Percentiles rank a stretch among this genome's conserved stretches.
Conservation (phyloP, 73 alveolate genomes). For the Paramecium primaurelia region DNA sequence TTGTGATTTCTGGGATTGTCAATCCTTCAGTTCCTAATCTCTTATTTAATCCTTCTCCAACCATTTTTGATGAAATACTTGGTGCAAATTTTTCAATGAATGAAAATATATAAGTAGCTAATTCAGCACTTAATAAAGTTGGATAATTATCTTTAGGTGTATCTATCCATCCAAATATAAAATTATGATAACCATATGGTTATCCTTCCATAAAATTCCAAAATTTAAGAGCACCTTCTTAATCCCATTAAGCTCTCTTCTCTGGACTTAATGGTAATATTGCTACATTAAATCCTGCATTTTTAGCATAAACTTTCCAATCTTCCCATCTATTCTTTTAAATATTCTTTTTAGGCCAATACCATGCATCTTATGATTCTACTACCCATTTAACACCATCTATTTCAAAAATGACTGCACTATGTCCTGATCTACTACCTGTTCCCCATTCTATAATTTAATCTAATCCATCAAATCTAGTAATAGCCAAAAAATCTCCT, state of each 20-base stretch:
- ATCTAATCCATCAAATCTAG: conserved; percentile 92
- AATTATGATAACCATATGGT: conserved; percentile 92
- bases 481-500: conserved; percentile 89
- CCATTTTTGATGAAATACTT: conserved; percentile 60
- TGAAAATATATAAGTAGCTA: conserved; percentile 65
- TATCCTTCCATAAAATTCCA: conserved; percentile 81
- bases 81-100: conserved; percentile 72
- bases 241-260: conserved; percentile 78
- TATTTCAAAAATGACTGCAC: conserved; percentile 77
- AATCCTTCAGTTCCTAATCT: conserved; percentile 86
- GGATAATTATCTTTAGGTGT: conserved; percentile 84
- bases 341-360: conserved; percentile 91
- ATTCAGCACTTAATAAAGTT: conserved; percentile 70
- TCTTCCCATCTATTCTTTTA: conserved; percentile 82
- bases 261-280: conserved; percentile 89
- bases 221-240: conserved; percentile 81
- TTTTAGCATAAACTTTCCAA: conserved; percentile 91
- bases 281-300: conserved; percentile 94
- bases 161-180: conserved; percentile 91
- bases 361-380: conserved; percentile 94
- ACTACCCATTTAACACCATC: conserved; percentile 82
- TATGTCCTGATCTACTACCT: conserved; percentile 89
- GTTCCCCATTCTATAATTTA: conserved; percentile 92
- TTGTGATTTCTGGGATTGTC: conserved; percentile 67
- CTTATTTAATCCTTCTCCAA: conserved; percentile 81